A percentile compares a stretch with the other conserved stretches of the same genome.
phyloP scores from a whole-genome alignment of 495 filamentous ascomycete genomes.

The Lindgomyces ingoldianus region DNA sequence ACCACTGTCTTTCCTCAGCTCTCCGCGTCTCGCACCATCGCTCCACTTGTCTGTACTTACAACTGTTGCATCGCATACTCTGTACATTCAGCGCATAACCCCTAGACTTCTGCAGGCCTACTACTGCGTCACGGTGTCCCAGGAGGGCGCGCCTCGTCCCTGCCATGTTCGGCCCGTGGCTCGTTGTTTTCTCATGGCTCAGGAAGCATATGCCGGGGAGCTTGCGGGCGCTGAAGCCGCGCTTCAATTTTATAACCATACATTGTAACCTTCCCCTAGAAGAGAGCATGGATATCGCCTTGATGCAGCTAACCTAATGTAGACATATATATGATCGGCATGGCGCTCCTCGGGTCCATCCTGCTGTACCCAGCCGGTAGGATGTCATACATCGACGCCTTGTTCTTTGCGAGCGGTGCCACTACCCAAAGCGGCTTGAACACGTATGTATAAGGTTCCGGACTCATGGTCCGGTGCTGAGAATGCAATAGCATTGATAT shows the following conservation, averaged over 20 bases:
- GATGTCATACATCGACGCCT: conserved; percentile 80
- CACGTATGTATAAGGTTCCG: conserved; percentile 48
- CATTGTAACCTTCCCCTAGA: conserved; percentile 61
- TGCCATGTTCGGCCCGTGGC: conserved; percentile 40
- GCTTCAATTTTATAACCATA: conserved; percentile 80
- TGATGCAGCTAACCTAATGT: conserved; percentile 5
- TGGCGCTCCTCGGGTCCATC: conserved; percentile 70
- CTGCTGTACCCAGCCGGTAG: conserved; percentile 65
- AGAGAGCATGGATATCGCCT: not conserved
- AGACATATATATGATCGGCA: conserved; percentile 78
- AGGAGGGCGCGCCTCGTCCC: not conserved
- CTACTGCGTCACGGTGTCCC: not conserved
- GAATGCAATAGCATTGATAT: conserved; percentile 59
- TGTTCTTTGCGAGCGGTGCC: conserved; percentile 78
- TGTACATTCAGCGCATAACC: not conserved
- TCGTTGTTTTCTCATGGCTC: conserved; percentile 47
- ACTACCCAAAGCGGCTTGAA: conserved; percentile 93
- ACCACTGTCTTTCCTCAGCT: not conserved
- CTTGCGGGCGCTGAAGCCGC: conserved; percentile 56
- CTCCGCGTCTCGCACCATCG: not conserved
- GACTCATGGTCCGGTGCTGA: conserved; percentile 16
- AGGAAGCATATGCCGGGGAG: conserved; percentile 51
- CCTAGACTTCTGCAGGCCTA: not conserved
- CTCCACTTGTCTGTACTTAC: not conserved
- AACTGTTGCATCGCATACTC: not conserved